These are phyloP conservation scores for Podospora australis DNA, from an alignment of 495 filamentous ascomycete species.

Conservation along the genomic window DNA sequence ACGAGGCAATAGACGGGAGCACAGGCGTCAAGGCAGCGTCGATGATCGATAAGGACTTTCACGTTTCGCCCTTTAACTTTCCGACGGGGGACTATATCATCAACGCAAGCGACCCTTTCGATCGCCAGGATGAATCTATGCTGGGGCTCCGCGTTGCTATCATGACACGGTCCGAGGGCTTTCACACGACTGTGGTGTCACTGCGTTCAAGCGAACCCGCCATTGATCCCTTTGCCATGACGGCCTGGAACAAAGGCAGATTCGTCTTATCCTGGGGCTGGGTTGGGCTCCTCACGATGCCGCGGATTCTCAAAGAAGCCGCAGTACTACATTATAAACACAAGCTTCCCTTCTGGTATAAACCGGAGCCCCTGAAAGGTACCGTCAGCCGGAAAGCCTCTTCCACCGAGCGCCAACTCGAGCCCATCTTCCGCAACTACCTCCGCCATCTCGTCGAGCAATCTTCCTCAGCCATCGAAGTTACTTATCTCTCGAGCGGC, in stretches of 20 bases:
- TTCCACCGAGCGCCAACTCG: conserved; percentile 39
- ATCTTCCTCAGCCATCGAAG: conserved; percentile 28
- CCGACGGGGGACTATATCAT: conserved; percentile 56
- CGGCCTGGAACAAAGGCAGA: conserved; percentile 28
- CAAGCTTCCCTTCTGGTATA: conserved; percentile 51
- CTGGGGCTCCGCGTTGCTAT: conserved; percentile 41
- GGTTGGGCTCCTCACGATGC: conserved; percentile 57
- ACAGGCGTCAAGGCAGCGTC: conserved; percentile 41
- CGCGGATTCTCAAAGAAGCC: conserved; percentile 55
- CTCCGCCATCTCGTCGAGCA: conserved; percentile 40
- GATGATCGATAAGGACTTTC: conserved; percentile 66
- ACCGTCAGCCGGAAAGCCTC: conserved; percentile 46
- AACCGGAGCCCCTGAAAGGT: conserved; percentile 48
- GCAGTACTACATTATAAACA: conserved; percentile 44
- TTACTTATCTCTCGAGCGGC: conserved; percentile 49
- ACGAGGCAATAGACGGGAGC: conserved; percentile 30
- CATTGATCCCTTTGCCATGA: conserved; percentile 43
- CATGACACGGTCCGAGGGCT: conserved; percentile 47
- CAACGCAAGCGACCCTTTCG: conserved; percentile 49
- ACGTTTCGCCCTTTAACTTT: conserved; percentile 69
- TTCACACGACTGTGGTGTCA: conserved; percentile 49
- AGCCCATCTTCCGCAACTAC: conserved; percentile 47
- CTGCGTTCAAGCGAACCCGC: conserved; percentile 42
- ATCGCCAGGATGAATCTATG: not conserved
- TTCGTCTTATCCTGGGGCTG: conserved; percentile 56